Base-by-base conservation (phyloP, 2,329 filamentous ascomycete genomes). In the Aspergillus pseudoviridinutans region DNA sequence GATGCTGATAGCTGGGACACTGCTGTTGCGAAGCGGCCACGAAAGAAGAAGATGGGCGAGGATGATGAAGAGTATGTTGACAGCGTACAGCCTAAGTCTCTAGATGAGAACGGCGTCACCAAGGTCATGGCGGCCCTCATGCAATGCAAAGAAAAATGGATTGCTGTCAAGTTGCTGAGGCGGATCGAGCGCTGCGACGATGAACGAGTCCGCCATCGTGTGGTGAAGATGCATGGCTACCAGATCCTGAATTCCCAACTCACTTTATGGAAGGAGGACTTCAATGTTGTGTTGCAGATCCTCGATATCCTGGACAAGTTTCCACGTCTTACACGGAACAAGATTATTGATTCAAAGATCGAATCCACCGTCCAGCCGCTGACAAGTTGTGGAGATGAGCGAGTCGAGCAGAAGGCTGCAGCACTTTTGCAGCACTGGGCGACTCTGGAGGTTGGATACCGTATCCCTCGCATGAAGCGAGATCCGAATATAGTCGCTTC, bases 81-180 rank as follows among this genome's bases (percentile, higher is more conserved):
- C 75, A 92, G 91, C 73, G 83, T 95, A 59, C 85, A 93, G 72
- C 87, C 90, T 53, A 90, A 87, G 68, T 86, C 84, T 50, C 83
- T 97, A 58, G 87, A 91, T 63, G 90, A 94, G 68, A 85, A 88
- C 58, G 91, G 89, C 61, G 91, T 95, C 60, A 91, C 89, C 68
- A 96, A 95, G 76, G 91, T 97, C 74, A 96, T 97, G 91, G 92
- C 93, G 25, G 89, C 92, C 54, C 85, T 99, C 58, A 92, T 96
- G 86, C 93, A 97, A 74, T 96, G 91, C 82, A 96, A 96, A 76
- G 94, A 99, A 81, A 97, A 97, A 76, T 99, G 94, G 94, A 97
- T 99, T 74, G 92, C 91, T 2, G 92, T 97, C 76, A 97, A 97
- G 77, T 80, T 99, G 56, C 84, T 99, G 58, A 84, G 87, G 64